Evolutionary conservation across 371 early-diverging fungal genomes (phyloP), one percentile per base, ranked within the genome.

Genomic region (Cladochytrium tenue): DNA sequence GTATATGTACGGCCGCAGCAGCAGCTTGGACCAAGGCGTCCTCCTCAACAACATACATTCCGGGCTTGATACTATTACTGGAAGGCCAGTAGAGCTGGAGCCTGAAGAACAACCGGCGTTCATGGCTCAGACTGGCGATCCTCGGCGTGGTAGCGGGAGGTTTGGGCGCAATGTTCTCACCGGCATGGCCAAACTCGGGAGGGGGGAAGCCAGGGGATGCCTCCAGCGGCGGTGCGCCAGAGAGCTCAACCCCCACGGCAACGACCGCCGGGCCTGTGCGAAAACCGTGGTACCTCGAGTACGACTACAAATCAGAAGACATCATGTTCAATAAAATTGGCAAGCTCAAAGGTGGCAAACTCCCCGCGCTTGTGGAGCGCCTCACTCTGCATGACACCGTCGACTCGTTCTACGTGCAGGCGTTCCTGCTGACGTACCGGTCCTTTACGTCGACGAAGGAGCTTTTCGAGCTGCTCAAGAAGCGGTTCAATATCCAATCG

Each of bases 291-390:
- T 79, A 65, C 65, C 78, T 95, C 30, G 71, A 73, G 10, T 85
- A 90, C 66, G 93, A 94, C 74, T 89, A 91, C 63, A 70, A 76
- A 7, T 77, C 84, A 0, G 76, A 82, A 7, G 95, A 94, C 35
- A 81, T 97, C 55, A 69, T 92, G 1, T 88, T 95, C 70, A 91
- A 84, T 75, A 78, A 86, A 78, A 95, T 96, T 56, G 74, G 76
- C 31, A 85, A 90, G 66, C 92, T 97, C 61, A 89, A 90, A 70
- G 95, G 95, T 58, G 96, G 93, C 26, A 92, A 93, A 2, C 72
- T 97, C n/a, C 71, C 77, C 2, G 91, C 93, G 0, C 82, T 97
- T 1, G 84, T 95, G 2, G 95, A 94, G 77, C 83, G 92, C n/a
- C 79, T 96, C 63, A 96, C 96, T 0, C 84, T 89, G 25, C 96